Base-by-base conservation (phyloP, 23 red algal species). In the Gracilaria domingensis region DNA sequence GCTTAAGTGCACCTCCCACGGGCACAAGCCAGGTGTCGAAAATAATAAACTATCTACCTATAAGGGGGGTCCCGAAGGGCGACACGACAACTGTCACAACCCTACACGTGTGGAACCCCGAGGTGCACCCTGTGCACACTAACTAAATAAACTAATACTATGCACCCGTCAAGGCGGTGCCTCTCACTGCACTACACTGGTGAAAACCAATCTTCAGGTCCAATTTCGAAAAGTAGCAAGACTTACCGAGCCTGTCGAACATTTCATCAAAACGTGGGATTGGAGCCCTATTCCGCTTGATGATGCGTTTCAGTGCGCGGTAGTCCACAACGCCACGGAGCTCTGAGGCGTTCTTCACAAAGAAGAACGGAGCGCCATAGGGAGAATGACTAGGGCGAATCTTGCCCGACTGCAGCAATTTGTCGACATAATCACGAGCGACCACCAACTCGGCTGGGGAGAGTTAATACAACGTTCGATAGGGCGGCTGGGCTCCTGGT, bases 201-300 rank as follows among this genome's bases (percentile, higher is more conserved):
- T 81, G 75, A 25, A 81, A 81, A 36, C 77, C 49, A 11, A 48
- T 37, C 20, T 81, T 81, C 28, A 81, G 49, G 40, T 81, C 77
- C 12, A 81, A 18, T 18, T 81, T 56, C 6, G 45, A 81, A 30
- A 59, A 81, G 77, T 37, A 56, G 8, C 0, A 6, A 2, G 77
- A 47, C 18, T 59, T 23, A 11, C 77, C 48, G 3, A 81, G 21
- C 5, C 51, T 34, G 4, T 56, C 40, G 28, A 81, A 81, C 77
- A 81, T 81, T 32, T 81, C 49, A 25, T 81, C 77, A 56, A 12
- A 59, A 0, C 18, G 1, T 1, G 77, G 34, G 21, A 81, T 58
- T 4, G 77, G 77, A 29, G 45, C 44, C 9, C 30, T 1, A 30
- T 81, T 61, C 17, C 77, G 45, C 17, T 81, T 56, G 13, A 34